Evolutionary conservation across 352 stramenopile species (phyloP), one percentile per base, ranked within the genome.

Genomic region (Phytophthora rubi): DNA sequence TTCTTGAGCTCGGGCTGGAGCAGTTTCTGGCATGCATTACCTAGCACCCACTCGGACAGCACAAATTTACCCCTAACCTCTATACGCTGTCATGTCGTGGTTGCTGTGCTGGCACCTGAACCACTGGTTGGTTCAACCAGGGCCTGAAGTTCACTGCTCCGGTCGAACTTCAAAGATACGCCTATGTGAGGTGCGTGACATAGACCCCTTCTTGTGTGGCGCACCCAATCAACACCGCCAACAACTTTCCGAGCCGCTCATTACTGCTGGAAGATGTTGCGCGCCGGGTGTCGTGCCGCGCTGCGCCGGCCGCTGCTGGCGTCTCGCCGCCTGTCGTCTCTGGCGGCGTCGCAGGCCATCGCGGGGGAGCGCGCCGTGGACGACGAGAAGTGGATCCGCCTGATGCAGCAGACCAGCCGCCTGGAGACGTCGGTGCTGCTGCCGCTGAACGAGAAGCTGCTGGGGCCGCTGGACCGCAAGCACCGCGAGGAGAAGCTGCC

Each of bases 401-500:
- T 96, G 33, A 96, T 96, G 88, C 85, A 86, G 39, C 83, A 93
- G 72, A 96, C 88, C 56, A 92, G 80, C 53, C 78, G 77, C 51
- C 55, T 96, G 49, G 88, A 96, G 67, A 66, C 83, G 53, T 77
- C 81, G 18, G 77, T 94, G 59, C 71, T 96, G 45, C 75, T 96
- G 68, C 88, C 88, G 42, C 75, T 96, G 21, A 96, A 96, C 75
- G 88, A 96, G 80, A 88, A 88, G 57, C 77, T 96, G 12, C 73
- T 93, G 39, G 93, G 93, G 0, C 93, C 93, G 32, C 69, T 98
- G 44, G 95, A 98, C 72, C 86, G 86, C 66, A 92, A 92, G 45
- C 80, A 97, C 76, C 88, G 93, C 48, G 91, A 96, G 42, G 93
- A 97, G 68, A 95, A 97, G 71, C 80, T 98, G 62, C 97, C 94